Percentiles rank a stretch among this genome's conserved stretches.
phyloP scores from a whole-genome alignment of 495 filamentous ascomycete species.

The Penicillium steckii region DNA sequence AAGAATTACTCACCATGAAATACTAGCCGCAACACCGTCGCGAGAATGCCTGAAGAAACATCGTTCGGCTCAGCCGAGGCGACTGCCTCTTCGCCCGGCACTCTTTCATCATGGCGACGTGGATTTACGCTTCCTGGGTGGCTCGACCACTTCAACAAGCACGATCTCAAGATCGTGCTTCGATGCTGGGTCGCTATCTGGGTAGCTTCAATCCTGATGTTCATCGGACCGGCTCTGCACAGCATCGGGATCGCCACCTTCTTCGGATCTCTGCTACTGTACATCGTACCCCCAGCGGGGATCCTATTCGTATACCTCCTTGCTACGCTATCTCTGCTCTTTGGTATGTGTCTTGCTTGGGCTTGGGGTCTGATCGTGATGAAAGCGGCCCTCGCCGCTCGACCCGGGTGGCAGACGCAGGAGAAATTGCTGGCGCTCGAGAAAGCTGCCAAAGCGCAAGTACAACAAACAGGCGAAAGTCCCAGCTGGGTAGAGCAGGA shows the following conservation, averaged over 20 bases:
- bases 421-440: conserved; percentile 3
- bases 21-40: too few species aligned
- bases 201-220: conserved; percentile 31
- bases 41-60: too few species aligned
- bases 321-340: conserved; percentile 11
- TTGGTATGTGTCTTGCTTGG: conserved; percentile 23
- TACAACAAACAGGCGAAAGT: conserved; percentile 6
- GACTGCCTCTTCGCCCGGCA: too few species aligned
- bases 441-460: conserved; percentile 5
- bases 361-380: conserved; percentile 22
- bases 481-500: background rate
- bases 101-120: too few species aligned
- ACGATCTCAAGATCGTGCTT: conserved; percentile 35
- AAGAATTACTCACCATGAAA: too few species aligned
- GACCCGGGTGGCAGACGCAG: conserved; percentile 8
- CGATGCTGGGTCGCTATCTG: conserved; percentile 35
- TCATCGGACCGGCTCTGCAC: conserved; percentile 25
- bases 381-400: conserved; percentile 22
- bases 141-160: conserved; percentile 34
- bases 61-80: too few species aligned
- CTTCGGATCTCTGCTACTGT: conserved; percentile 14
- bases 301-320: conserved; percentile 22
- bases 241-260: conserved; percentile 20
- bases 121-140: conserved; percentile 18
- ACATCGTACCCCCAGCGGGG: conserved; percentile 17